Evolutionary conservation across 495 filamentous ascomycete species (phyloP), one percentile per base, ranked within the genome.

Genomic region (Penicillium daleae): DNA sequence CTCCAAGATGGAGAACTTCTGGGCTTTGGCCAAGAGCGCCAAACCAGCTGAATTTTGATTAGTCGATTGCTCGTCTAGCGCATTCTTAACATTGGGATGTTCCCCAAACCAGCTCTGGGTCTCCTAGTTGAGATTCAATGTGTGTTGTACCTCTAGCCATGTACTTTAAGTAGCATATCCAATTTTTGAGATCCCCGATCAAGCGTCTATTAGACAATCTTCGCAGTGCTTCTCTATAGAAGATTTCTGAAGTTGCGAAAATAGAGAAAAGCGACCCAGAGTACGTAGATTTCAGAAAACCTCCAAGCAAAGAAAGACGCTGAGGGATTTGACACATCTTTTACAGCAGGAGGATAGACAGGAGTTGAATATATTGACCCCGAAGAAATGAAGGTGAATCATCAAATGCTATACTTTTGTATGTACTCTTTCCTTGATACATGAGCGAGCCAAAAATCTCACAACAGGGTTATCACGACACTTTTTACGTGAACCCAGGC

Each of bases 1-100:
- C 65, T 83, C 85, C 7, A 97, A 96, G 79, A 89, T 97, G 86
- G 95, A 98, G 73, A 96, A 87, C 67, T 93, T 98, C 69, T 99
- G 95, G 95, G 89, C 88, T n/a, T 78, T 93, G 71, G 95, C 93
- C 3, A 98, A 96, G 85, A 89, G 82, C 61, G 70, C 79, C 53
- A 80, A 83, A 63, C 77, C 73, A 58, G 67, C 62, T 52, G 77
- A 78, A 37, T 71, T 68, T 40, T 76, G 61, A 69, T 26, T 33
- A 37, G 19, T 13, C 2, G 24, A 26, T 50, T 29, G 24, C 46
- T 26, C 15, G 46, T 46, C 24, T n/a, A 50, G 24, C 26, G 46
- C 15, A 27, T 26, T 8, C 15, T 46, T 13, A 21, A 46, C 13
- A 42, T n/a, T 42, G 3, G 5, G 9, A 8, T 24, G 2, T 46